Conservation (phyloP, 495 filamentous ascomycete species). For the Staphylotrichum longicolle region DNA sequence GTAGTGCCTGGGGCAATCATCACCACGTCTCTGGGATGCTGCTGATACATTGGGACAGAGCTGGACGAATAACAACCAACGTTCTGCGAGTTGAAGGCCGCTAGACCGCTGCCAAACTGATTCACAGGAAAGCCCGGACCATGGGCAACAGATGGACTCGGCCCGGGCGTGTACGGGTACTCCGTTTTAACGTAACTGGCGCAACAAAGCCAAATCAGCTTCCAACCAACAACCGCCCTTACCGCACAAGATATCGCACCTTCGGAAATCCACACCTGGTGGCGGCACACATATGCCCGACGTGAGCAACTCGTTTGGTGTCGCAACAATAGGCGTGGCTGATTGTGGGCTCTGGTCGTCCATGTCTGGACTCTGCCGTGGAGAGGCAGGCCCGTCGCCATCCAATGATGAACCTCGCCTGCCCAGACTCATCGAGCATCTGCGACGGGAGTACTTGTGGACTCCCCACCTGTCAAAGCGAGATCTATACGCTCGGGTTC, state of each 20-base stretch:
- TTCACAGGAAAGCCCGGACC: not conserved
- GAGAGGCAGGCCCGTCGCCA: slow-evolving; percentile 10
- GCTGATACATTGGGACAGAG: slow-evolving; percentile 1
- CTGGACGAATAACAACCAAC: slow-evolving; percentile 1
- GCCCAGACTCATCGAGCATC: slow-evolving; percentile 21
- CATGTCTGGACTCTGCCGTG: slow-evolving; percentile 3
- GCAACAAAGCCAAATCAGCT: not conserved
- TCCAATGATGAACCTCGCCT: slow-evolving; percentile 14
- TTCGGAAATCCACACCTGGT: not conserved
- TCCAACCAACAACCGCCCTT: not conserved
- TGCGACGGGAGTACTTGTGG: slow-evolving; percentile 45
- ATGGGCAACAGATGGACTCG: slow-evolving; percentile 3
- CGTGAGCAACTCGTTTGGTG: not conserved
- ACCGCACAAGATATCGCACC: not conserved
- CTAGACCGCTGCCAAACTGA: slow-evolving; percentile 5
- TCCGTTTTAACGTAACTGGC: slow-evolving; percentile 7
- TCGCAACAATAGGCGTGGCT: not conserved
- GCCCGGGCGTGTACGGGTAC: slow-evolving; percentile 7
- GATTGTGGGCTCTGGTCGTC: slow-evolving; percentile 4
- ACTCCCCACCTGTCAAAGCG: slow-evolving; percentile 47
- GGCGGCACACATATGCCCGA: not conserved
- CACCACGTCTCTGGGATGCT: not conserved
- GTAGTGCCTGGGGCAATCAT: not conserved
- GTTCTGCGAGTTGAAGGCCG: not conserved
- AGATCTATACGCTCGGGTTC: slow-evolving; percentile 44